phyloP scores from a whole-genome alignment of 1,284 basidiomycete species.

The Sanghuangporus sanghuang region DNA sequence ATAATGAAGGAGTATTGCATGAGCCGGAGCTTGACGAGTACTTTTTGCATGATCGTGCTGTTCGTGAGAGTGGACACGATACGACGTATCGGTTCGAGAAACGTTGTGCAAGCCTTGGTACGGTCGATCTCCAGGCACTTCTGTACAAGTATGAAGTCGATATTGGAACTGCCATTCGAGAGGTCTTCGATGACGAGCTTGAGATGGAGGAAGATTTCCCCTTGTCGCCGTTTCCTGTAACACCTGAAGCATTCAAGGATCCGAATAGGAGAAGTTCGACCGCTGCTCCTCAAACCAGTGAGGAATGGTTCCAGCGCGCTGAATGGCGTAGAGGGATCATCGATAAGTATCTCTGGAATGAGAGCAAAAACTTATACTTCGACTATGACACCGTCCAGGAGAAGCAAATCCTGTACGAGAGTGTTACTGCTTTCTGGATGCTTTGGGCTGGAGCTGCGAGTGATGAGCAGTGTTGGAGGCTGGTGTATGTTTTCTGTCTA shows the following conservation, averaged over 20 bases:
- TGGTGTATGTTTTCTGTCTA: conserved; percentile 60
- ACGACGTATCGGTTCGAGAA: conserved; percentile 98
- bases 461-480: conserved; percentile 88
- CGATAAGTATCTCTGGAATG: conserved; percentile 96
- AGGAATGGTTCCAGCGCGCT: conserved; percentile 89
- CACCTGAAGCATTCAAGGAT: conserved; percentile 68
- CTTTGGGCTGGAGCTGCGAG: conserved; percentile 97
- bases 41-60: conserved; percentile 94
- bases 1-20: conserved; percentile 80
- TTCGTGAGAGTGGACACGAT: conserved; percentile 94
- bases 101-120: conserved; percentile 92
- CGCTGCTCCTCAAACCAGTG: conserved; percentile 60
- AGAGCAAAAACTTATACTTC: conserved; percentile 90
- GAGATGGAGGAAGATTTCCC: conserved; percentile 91
- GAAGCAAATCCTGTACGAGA: conserved; percentile 92
- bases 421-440: conserved; percentile 93
- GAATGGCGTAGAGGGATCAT: conserved; percentile 79
- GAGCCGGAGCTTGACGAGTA: conserved; percentile 95
- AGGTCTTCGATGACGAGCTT: conserved; percentile 90
- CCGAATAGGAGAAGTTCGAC: conserved; percentile 59
- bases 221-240: conserved; percentile 87
- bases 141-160: conserved; percentile 94
- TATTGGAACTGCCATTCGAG: conserved; percentile 89
- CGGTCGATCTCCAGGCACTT: conserved; percentile 90
- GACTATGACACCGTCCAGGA: conserved; percentile 92